Evolutionary conservation across 768 basidiomycete species (phyloP), one percentile per base, ranked within the genome.

Genomic region (Collybia sp.): DNA sequence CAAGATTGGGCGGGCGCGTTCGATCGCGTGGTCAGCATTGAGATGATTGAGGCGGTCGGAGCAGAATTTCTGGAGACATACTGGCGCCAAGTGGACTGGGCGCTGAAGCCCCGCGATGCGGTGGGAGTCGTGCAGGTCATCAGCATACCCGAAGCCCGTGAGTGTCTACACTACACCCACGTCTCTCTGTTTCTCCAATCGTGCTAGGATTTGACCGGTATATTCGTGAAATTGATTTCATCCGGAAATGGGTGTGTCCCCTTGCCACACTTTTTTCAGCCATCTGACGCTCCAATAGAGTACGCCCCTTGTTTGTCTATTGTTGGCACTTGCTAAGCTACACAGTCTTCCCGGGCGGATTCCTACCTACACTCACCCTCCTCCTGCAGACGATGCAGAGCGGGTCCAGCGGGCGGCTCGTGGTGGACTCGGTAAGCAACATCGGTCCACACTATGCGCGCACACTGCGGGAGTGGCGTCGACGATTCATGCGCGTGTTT

Each of bases 11-110:
- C 75, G 52, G 75, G 76, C 15, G 53, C 64, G 5, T 90, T 89
- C 54, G 83, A 88, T 53, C 62, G 86, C 8, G 70, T 89, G 15
- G 71, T 89, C 19, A 86, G 84, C 49, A 69, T 87, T 40, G 86
- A 87, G 67, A 88, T 88, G 85, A 76, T 88, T 4, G 85, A 88
- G 57, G 82, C 79, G 0, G 85, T 89, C 8, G 85, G 83, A 5
- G 65, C 68, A 38, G 82, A 85, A 50, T 88, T 77, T 56, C 63
- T 87, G 53, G 71, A 76, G 44, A 72, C 67, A 34, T 88, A 85
- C 59, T 89, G 83, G 76, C 58, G 58, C 32, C 66, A 74, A 13
- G 74, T 87, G 30, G 80, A 88, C 59, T 80, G 80, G 74, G 83
- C 81, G 13, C 56, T 89, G 68, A 84, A 84, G 48, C 56, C 57